phyloP scores from a whole-genome alignment of 2,329 filamentous ascomycete species.

The Periconia digitata region DNA sequence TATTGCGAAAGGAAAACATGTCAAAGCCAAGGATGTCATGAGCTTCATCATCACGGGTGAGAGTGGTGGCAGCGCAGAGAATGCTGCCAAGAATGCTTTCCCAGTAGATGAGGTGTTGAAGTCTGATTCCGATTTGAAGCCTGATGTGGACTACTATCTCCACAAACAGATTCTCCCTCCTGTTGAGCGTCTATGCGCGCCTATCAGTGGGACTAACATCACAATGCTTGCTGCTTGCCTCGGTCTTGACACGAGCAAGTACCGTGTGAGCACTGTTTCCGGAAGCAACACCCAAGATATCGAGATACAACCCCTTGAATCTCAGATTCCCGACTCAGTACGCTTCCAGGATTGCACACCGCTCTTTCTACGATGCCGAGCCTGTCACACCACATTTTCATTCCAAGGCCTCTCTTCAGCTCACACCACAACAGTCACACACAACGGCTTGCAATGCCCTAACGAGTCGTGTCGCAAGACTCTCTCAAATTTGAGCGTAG shows the following conservation, averaged over 20 bases:
- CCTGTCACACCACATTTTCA: slow-evolving; percentile 69
- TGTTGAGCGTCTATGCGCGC: slow-evolving; percentile 95
- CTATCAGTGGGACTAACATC: slow-evolving; percentile 89
- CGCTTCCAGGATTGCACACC: slow-evolving; percentile 82
- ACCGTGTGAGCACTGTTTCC: slow-evolving; percentile 67
- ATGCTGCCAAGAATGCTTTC: slow-evolving; percentile 84
- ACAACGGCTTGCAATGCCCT: slow-evolving; percentile 74
- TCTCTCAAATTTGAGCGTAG: slow-evolving; percentile 71
- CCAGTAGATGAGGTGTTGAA: slow-evolving; percentile 84
- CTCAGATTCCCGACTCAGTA: slow-evolving; percentile 87
- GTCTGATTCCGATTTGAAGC: slow-evolving; percentile 70
- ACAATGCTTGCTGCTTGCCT: slow-evolving; percentile 89
- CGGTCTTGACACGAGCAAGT: slow-evolving; percentile 86
- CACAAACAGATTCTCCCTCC: slow-evolving; percentile 98
- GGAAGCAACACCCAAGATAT: slow-evolving; percentile 47
- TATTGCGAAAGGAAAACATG: slow-evolving; percentile 78
- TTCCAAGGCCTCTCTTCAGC: slow-evolving; percentile 71
- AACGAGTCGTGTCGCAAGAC: slow-evolving; percentile 62
- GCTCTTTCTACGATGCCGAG: slow-evolving; percentile 76
- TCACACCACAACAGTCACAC: slow-evolving; percentile 41
- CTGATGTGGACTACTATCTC: slow-evolving; percentile 97
- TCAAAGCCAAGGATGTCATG: slow-evolving; percentile 94
- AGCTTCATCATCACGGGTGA: slow-evolving; percentile 86
- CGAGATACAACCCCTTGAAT: slow-evolving; percentile 83
- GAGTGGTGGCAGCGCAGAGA: slow-evolving; percentile 63